phyloP scores from a whole-genome alignment of 1,139 yeast species.

The Nadsonia starkeyi-henricii region DNA sequence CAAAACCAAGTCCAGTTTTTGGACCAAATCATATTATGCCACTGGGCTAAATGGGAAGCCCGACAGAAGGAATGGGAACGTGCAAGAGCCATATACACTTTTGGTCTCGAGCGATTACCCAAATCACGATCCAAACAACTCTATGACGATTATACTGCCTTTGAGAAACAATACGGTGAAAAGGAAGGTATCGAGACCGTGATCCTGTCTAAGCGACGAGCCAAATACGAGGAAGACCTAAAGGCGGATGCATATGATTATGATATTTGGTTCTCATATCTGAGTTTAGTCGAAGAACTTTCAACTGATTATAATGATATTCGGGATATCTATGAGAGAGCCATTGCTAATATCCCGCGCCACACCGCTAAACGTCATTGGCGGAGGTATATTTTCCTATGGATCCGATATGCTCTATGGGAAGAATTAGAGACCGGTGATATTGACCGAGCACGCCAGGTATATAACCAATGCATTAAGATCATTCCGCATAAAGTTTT shows the following conservation, averaged over 20 bases:
- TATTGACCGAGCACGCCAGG: slow-evolving; percentile 32
- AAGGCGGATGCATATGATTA: slow-evolving; percentile 39
- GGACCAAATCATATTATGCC: slow-evolving; percentile 29
- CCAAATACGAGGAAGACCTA: slow-evolving; percentile 39
- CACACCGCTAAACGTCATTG: slow-evolving; percentile 31
- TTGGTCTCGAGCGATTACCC: slow-evolving; percentile 38
- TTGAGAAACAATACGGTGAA: slow-evolving; percentile 55
- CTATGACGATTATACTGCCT: slow-evolving; percentile 37
- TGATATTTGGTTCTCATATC: slow-evolving; percentile 72
- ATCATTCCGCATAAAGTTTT: slow-evolving; percentile 44
- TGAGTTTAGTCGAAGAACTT: slow-evolving; percentile 34
- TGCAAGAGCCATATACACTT: slow-evolving; percentile 45
- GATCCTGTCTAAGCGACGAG: slow-evolving; percentile 39
- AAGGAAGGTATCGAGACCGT: slow-evolving; percentile 39
- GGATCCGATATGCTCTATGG: slow-evolving; percentile 55
- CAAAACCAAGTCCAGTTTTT: slow-evolving; percentile 16
- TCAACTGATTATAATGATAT: slow-evolving; percentile 19
- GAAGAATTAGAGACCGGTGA: slow-evolving; percentile 40
- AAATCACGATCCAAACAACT: slow-evolving; percentile 29
- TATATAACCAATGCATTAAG: slow-evolving; percentile 38
- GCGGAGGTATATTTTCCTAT: slow-evolving; percentile 55
- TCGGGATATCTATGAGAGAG: slow-evolving; percentile 32
- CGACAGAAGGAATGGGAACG: slow-evolving; percentile 49
- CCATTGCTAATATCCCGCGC: slow-evolving; percentile 32
- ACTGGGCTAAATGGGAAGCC: slow-evolving; percentile 69